Evolutionary conservation across 495 filamentous ascomycete species (phyloP), one percentile per base, ranked within the genome.

Genomic region (Gamarada debralockiae): DNA sequence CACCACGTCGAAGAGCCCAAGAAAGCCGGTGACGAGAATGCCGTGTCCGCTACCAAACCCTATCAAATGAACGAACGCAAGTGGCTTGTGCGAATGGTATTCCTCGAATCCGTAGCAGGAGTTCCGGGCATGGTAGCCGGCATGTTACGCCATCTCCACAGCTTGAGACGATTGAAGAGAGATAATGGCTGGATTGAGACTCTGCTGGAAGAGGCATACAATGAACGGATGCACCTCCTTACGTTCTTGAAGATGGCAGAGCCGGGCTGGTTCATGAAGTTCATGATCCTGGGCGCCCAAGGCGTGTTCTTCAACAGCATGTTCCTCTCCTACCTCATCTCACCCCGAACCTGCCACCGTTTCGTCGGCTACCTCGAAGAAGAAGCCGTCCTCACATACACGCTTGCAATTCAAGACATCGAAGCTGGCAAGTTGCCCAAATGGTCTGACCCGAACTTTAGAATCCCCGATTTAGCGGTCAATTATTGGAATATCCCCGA

Each of bases 131-230:
- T 97, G 90, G 95, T 97, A 4, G 93, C 84, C 0, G 93, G 92
- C 8, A 96, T 95, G 85, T 71, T 97, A 12, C 76, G 93, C 17
- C 93, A 98, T 69, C 72, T 98, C 6, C 80, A 86, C 62, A 89
- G 84, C 57, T 71, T 98, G 52, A 76, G 93, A 39, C 76, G 83
- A 6, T 82, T 98, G 73, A 90, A 89, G 72, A 71, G 93, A 27
- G 93, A 98, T 66, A 96, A 97, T 58, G 93, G 95, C 65, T 97
- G 93, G 92, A 97, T 99, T 57, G 92, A 97, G 66, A 97, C 89
- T 0, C 77, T 97, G 0, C 78, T 97, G 2, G 93, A 97, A 67
- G 93, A 98, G 69, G 84, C 83, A 42, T 96, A 87, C 73, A 98
- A 98, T 62, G 93, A 98, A 66, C 80, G 92, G 1, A 97, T 97